Evolutionary conservation across 164 flowering plant species (phyloP).

Genomic region (Macadamia tetraphylla): DNA sequence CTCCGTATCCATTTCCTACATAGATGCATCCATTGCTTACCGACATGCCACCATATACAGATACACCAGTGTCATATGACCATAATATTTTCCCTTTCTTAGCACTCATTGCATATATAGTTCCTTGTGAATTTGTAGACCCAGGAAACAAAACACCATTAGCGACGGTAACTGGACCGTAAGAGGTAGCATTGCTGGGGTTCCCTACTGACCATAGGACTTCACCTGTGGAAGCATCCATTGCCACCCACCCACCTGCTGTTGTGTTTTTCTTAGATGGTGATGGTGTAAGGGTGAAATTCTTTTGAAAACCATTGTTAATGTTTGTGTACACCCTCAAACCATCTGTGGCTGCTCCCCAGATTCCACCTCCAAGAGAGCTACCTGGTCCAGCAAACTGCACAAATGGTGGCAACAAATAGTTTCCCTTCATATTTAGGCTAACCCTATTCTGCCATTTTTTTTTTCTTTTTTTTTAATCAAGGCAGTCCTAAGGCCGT

Average conservation of each 20-base stretch:
- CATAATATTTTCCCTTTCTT: constrained; percentile 31
- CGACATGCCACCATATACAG: constrained; percentile 32
- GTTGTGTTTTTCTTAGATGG: constrained; percentile 15
- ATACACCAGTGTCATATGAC: constrained; percentile 37
- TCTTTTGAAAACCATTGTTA: constrained; percentile 19
- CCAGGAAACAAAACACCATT: constrained; percentile 39
- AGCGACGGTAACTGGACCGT: constrained; percentile 32
- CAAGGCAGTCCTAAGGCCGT: too few relatives aligned
- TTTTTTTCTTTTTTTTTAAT: too few relatives aligned
- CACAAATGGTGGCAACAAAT: too few relatives aligned
- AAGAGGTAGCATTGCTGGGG: constrained; percentile 23
- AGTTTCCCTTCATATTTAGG: too few relatives aligned
- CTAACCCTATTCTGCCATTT: too few relatives aligned
- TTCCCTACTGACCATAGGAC: constrained; percentile 34
- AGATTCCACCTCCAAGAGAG: constrained; percentile 28
- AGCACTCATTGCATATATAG: constrained; percentile 34
- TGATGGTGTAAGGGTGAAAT: constrained; percentile 39
- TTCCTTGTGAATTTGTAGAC: constrained; percentile 21
- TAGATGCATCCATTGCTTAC: constrained; percentile 35
- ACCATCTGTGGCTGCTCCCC: constrained; percentile 48
- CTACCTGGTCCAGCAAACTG: constrained; percentile 52
- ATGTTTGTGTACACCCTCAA: constrained; percentile 39
- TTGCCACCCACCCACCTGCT: constrained; percentile 40
- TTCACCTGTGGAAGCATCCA: constrained; percentile 32
- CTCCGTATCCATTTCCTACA: constrained; percentile 33